phyloP scores from a whole-genome alignment of 805 yeast genomes.

The Nakazawaea ernobii region DNA sequence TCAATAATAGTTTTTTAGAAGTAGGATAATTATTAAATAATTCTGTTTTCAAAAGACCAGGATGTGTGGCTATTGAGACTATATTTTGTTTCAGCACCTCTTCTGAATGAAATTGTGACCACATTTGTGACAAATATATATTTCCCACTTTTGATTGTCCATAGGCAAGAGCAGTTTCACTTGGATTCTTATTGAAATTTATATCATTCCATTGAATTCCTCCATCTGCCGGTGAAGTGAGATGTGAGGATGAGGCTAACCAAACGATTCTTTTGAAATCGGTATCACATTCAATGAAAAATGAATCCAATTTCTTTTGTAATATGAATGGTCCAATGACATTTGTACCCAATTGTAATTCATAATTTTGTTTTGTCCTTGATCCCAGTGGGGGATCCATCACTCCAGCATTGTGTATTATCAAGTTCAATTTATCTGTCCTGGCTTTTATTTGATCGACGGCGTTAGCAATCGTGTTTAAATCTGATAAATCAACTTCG shows the following conservation, averaged over 20 bases:
- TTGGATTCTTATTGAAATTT: background rate
- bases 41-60: conserved; percentile 33
- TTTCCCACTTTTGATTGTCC: conserved; percentile 40
- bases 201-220: conserved; percentile 6
- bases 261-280: background rate
- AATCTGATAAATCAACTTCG: conserved; percentile 32
- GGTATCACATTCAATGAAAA: conserved; percentile 18
- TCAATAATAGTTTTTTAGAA: background rate
- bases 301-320: conserved; percentile 32
- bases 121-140: conserved; percentile 28
- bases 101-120: conserved; percentile 27
- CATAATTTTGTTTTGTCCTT: conserved; percentile 37
- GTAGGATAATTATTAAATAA: conserved; percentile 21
- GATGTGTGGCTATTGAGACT: conserved; percentile 31
- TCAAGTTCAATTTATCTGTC: conserved; percentile 26
- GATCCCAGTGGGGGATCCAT: conserved; percentile 33
- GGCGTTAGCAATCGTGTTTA: conserved; percentile 34
- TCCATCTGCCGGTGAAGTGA: background rate
- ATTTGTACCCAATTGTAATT: conserved; percentile 42
- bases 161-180: conserved; percentile 17
- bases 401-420: conserved; percentile 40
- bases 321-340: conserved; percentile 38
- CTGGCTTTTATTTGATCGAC: conserved; percentile 21
- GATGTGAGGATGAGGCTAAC: background rate
- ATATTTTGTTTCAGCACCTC: conserved; percentile 17